phyloP scores from a whole-genome alignment of 2,329 filamentous ascomycete genomes.

The Neonectria faginata region DNA sequence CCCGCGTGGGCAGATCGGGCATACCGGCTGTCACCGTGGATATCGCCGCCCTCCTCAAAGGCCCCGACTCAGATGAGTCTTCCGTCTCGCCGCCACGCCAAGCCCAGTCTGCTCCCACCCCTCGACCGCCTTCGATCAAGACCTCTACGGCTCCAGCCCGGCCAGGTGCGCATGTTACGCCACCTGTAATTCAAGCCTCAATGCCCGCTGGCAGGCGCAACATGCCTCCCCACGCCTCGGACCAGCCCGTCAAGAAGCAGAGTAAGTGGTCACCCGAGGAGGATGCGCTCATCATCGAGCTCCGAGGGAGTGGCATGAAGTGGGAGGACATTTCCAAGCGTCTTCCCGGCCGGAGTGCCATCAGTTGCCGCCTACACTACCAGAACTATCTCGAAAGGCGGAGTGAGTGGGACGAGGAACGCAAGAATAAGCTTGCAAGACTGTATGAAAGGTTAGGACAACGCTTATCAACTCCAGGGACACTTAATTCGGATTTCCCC shows the following conservation, averaged over 20 bases:
- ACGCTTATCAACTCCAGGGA: not conserved
- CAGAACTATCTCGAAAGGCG: conserved; percentile 96
- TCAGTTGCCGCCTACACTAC: conserved; percentile 94
- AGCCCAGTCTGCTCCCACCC: conserved; percentile 31
- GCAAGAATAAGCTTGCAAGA: conserved; percentile 94
- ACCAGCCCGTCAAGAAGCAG: conserved; percentile 89
- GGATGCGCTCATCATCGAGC: conserved; percentile 91
- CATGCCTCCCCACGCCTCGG: conserved; percentile 61
- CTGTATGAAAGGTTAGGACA: conserved; percentile 89
- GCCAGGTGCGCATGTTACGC: conserved; percentile 42
- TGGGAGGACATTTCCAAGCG: conserved; percentile 98
- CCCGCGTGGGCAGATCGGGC: conserved; percentile 43
- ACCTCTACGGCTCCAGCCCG: conserved; percentile 37
- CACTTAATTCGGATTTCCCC: not conserved
- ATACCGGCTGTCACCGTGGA: conserved; percentile 80
- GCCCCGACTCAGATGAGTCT: conserved; percentile 78
- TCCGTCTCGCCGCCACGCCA: conserved; percentile 58
- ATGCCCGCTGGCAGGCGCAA: conserved; percentile 49
- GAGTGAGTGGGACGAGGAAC: conserved; percentile 96
- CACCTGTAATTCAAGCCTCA: conserved; percentile 49
- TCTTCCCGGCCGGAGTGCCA: conserved; percentile 89
- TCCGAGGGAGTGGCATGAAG: conserved; percentile 92
- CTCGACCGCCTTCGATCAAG: conserved; percentile 38
- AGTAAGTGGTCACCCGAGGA: conserved; percentile 97
- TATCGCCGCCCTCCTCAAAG: conserved; percentile 91